Conservation (phyloP, 768 basidiomycete species). For the Chlorophyllum brunneum region DNA sequence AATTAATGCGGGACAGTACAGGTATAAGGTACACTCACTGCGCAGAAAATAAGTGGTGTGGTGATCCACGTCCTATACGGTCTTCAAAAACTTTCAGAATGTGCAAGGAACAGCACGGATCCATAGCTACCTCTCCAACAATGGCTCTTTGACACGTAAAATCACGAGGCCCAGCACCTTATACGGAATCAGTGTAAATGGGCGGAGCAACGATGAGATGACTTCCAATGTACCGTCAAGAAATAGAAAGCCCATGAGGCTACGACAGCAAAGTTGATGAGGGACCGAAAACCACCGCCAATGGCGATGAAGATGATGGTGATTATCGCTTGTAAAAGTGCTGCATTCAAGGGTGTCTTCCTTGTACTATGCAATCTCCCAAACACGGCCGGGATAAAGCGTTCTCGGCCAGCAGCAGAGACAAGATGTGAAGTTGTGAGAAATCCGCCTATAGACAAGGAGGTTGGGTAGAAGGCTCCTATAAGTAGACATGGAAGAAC, state of each 20-base stretch:
- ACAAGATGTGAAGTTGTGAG: conserved; percentile 83
- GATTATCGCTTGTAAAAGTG: conserved; percentile 70
- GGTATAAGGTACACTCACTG: conserved; percentile 43
- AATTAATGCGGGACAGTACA: conserved; percentile 7
- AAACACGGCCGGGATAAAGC: conserved; percentile 83
- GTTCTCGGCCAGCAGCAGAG: conserved; percentile 84
- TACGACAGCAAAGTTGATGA: conserved; percentile 88
- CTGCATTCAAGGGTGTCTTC: conserved; percentile 86
- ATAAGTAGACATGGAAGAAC: conserved; percentile 9
- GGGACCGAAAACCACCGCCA: conserved; percentile 84
- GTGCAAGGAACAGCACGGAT: neutral
- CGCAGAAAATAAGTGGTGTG: conserved; percentile 88
- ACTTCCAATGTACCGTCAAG: conserved; percentile 55
- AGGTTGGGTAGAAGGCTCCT: conserved; percentile 3
- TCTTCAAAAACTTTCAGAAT: conserved; percentile 32
- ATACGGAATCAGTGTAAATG: neutral
- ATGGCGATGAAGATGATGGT: conserved; percentile 77
- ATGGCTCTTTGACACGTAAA: conserved; percentile 85
- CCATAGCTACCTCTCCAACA: conserved; percentile 63
- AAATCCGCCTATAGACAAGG: conserved; percentile 46
- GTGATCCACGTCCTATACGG: conserved; percentile 92
- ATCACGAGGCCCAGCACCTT: conserved; percentile 88
- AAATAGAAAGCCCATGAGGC: conserved; percentile 88
- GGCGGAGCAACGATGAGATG: neutral
- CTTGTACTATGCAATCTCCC: conserved; percentile 69